Evolutionary conservation across 169 alveolate genomes (phyloP).

Genomic region (Toxoplasma gondii): DNA sequence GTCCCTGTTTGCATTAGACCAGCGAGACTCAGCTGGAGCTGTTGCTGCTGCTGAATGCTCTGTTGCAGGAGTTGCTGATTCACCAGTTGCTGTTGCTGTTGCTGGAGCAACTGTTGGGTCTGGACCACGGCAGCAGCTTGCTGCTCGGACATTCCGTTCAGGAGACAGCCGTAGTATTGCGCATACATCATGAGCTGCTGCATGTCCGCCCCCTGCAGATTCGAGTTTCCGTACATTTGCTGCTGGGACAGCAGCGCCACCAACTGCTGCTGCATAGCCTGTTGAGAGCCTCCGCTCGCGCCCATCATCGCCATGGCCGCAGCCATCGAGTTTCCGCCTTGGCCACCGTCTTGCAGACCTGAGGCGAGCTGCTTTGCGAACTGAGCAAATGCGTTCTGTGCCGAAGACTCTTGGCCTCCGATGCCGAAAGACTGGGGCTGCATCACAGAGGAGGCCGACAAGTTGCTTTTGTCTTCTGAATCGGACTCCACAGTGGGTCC

Average conservation of each 20-base stretch:
- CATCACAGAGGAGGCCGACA: neutral
- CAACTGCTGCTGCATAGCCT: neutral
- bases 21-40: constrained; percentile 20
- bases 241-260: neutral
- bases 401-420: constrained; percentile 1
- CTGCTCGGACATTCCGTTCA: constrained; percentile 17
- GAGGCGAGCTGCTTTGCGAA: constrained; percentile 33
- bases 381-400: neutral
- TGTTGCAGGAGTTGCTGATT: constrained; percentile 28
- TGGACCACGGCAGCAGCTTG: neutral
- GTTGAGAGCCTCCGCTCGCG: neutral
- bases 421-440: neutral
- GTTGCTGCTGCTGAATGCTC: constrained; percentile 12
- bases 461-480: neutral
- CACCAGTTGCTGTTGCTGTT: constrained; percentile 5
- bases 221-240: neutral
- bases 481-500: too few species aligned
- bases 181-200: constrained; percentile 19
- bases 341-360: neutral
- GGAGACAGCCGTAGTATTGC: constrained; percentile 4
- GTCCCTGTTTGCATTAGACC: neutral
- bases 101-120: constrained; percentile 23
- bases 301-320: neutral
- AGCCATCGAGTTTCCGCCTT: neutral
- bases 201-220: neutral